Evolutionary conservation across 768 basidiomycete genomes (phyloP), one percentile per base, ranked within the genome.

Genomic region (Arthromyces matolae): DNA sequence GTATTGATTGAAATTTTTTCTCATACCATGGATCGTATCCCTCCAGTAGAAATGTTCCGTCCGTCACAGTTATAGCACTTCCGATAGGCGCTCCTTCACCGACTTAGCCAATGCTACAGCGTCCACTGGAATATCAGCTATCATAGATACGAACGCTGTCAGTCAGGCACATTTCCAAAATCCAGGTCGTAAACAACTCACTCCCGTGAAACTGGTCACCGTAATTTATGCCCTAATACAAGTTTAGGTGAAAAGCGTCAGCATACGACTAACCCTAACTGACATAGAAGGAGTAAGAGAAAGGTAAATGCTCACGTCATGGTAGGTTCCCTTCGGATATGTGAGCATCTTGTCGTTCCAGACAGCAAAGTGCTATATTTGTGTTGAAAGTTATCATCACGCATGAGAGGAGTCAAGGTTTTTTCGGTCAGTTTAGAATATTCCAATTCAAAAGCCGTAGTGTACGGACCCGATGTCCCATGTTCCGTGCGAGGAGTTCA

Each of bases 281-380:
- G 41, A 42, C 19, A 45, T 23, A 43, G 34, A 45, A 35, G 41
- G 36, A 25, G 5, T 10, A 27, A 56, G 32, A 18, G 28, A 20
- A 23, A 25, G 24, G 20, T 58, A 20, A 23, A 25, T 35, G 20
- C 60, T 36, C 42, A 63, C 67, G 46, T 67, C 50, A 47, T 65
- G 65, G 45, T 59, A 63, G 18, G 45, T 58, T 45, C 66, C 66
- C 25, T 56, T 51, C n/a, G 62, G 50, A 45, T 64, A 69, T 2
- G 68, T 68, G 19, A 76, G 63, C 52, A 66, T 71, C 61, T 77
- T 76, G 63, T 84, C 79, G 54, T 86, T 82, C 82, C 83, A 83
- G 16, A 88, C 69, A 1, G 75, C 80, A 50, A 79, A 83, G 60
- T 89, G 79, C 54, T 67, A 71, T 3, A 14, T 45, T 27, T 18